Conservation (phyloP, 1,284 basidiomycete species). For the Testicularia cyperi region DNA sequence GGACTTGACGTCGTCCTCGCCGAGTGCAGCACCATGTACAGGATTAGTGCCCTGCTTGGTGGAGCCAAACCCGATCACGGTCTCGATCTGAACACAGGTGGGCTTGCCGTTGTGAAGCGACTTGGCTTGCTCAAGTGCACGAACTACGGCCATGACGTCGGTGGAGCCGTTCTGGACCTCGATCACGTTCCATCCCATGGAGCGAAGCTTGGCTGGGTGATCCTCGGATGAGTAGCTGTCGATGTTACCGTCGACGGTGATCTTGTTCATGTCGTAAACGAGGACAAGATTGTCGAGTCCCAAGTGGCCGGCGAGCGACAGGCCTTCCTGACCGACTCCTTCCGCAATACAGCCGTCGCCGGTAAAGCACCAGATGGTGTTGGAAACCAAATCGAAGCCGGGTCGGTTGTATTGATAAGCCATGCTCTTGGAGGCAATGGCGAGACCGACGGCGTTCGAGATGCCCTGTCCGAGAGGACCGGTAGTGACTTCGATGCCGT, state of each 20-base stretch:
- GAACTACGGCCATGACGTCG: slow-evolving; percentile 58
- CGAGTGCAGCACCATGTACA: slow-evolving; percentile 86
- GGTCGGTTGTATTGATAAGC: slow-evolving; percentile 85
- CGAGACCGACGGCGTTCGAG: slow-evolving; percentile 85
- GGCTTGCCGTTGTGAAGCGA: slow-evolving; percentile 74
- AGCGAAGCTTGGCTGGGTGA: slow-evolving; percentile 57
- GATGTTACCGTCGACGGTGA: slow-evolving; percentile 61
- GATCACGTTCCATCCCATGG: slow-evolving; percentile 59
- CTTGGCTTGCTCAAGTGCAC: slow-evolving; percentile 76
- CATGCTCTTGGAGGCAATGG: slow-evolving; percentile 87
- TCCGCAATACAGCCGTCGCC: slow-evolving; percentile 64
- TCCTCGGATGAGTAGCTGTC: slow-evolving; percentile 61
- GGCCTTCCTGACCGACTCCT: slow-evolving; percentile 60
- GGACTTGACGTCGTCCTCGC: slow-evolving; percentile 80
- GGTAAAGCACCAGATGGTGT: slow-evolving; percentile 66
- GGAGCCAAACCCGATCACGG: slow-evolving; percentile 90
- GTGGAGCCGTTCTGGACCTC: slow-evolving; percentile 48
- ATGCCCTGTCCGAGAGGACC: slow-evolving; percentile 87
- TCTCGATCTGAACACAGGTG: slow-evolving; percentile 78
- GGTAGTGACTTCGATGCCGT: slow-evolving; percentile 92
- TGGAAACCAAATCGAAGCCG: slow-evolving; percentile 78
- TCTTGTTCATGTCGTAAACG: slow-evolving; percentile 60
- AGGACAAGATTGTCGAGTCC: slow-evolving; percentile 60
- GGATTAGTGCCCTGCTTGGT: slow-evolving; percentile 88
- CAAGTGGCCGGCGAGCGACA: slow-evolving; percentile 60